Evolutionary conservation across 441 rosid species (phyloP).

Genomic region (Aleurites moluccanus): DNA sequence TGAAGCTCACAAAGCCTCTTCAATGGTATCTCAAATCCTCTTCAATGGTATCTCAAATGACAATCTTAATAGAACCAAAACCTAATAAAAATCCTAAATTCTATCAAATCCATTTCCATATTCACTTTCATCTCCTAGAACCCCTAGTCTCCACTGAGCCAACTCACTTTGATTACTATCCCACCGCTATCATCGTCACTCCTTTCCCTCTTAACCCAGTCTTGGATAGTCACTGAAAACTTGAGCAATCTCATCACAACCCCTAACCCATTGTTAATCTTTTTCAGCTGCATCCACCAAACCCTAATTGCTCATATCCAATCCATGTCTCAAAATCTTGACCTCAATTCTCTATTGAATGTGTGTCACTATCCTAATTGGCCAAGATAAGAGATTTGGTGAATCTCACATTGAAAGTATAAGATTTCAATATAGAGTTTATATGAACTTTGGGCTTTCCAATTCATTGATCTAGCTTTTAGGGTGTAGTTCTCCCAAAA

Average conservation of each 20-base stretch:
- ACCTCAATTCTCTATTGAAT: slow-evolving; percentile 47
- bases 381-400: too few species aligned
- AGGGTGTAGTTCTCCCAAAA: too few species aligned
- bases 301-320: slow-evolving; percentile 37
- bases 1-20: background rate
- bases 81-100: slow-evolving; percentile 39
- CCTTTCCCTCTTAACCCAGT: slow-evolving; percentile 91
- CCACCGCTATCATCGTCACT: slow-evolving; percentile 21
- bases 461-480: too few species aligned
- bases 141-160: slow-evolving; percentile 63
- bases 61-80: slow-evolving; percentile 48
- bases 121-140: slow-evolving; percentile 56
- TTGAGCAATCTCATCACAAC: slow-evolving; percentile 74
- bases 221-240: slow-evolving; percentile 68
- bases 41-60: slow-evolving; percentile 58
- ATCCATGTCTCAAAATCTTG: slow-evolving; percentile 45
- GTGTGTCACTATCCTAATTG: too few species aligned
- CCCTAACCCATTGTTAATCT: slow-evolving; percentile 38
- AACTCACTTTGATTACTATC: slow-evolving; percentile 10
- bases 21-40: too few species aligned
- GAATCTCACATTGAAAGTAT: too few species aligned
- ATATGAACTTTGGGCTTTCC: too few species aligned
- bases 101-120: slow-evolving; percentile 51
- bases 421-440: too few species aligned
- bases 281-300: slow-evolving; percentile 36